These are phyloP conservation scores for Phytopythium aichiense DNA, from an alignment of 352 stramenopile species.

Conservation along the genomic window DNA sequence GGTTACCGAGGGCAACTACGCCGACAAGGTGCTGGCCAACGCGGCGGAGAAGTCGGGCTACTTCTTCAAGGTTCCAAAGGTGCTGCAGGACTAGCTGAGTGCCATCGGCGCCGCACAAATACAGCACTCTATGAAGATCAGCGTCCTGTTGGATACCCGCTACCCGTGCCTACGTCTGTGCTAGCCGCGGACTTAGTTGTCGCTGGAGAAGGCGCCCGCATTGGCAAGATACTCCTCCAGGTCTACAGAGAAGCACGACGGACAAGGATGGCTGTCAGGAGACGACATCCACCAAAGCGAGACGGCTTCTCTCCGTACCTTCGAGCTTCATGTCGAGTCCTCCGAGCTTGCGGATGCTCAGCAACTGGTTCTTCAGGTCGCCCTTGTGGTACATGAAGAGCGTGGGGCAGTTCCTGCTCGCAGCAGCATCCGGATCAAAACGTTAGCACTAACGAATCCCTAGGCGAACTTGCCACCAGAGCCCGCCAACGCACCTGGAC, in stretches of 20 bases:
- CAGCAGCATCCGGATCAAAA: not conserved
- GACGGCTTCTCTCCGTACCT: constrained; percentile 24
- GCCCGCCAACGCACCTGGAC: constrained; percentile 21
- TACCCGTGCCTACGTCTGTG: not conserved
- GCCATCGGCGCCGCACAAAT: constrained; percentile 11
- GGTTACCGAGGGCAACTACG: constrained; percentile 70
- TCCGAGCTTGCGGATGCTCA: constrained; percentile 86
- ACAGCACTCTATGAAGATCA: constrained; percentile 22
- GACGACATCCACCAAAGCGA: not conserved
- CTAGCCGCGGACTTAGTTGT: constrained; percentile 7
- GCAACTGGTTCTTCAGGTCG: constrained; percentile 83
- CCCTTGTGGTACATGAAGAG: constrained; percentile 93
- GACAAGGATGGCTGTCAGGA: not conserved
- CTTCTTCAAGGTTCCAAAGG: constrained; percentile 86
- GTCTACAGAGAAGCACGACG: constrained; percentile 30
- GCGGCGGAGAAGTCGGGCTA: constrained; percentile 72
- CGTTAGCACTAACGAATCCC: not conserved
- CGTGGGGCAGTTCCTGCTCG: constrained; percentile 84
- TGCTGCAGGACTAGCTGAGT: constrained; percentile 64
- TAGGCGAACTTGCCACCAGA: not conserved
- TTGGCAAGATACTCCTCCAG: constrained; percentile 87
- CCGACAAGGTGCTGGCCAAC: constrained; percentile 71
- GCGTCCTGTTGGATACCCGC: not conserved
- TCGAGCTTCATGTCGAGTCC: constrained; percentile 85
- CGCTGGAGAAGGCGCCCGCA: constrained; percentile 54